These are phyloP conservation scores for Hexamita inflata DNA, from an alignment of 208 protist genomes.

Conservation along the genomic window DNA sequence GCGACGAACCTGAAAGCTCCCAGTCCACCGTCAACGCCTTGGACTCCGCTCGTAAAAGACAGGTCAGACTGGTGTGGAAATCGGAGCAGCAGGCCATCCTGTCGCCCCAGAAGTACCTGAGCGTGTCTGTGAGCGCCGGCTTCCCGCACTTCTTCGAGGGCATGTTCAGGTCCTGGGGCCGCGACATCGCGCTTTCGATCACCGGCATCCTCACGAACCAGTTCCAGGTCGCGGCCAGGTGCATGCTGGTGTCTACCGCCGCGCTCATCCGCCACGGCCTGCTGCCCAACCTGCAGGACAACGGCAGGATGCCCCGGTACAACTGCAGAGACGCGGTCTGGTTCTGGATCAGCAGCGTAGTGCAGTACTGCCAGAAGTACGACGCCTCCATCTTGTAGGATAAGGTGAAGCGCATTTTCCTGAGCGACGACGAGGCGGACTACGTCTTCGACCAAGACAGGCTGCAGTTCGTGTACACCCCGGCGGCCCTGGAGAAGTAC, in stretches of 20 bases:
- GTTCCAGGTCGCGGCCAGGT: constrained; percentile 35
- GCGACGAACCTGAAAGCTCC: not conserved
- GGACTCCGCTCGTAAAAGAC: not conserved
- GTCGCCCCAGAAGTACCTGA: not conserved
- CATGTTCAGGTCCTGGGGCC: constrained; percentile 54
- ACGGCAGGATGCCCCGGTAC: constrained; percentile 47
- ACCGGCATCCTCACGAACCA: constrained; percentile 49
- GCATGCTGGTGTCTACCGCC: constrained; percentile 42
- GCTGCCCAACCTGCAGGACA: constrained; percentile 60
- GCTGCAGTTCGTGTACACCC: not conserved
- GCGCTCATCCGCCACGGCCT: constrained; percentile 51
- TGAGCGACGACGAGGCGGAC: constrained; percentile 29
- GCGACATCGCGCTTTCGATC: constrained; percentile 47
- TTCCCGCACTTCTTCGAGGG: constrained; percentile 44
- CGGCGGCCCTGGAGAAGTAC: not conserved
- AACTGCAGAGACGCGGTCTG: constrained; percentile 58
- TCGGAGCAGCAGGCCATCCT: not conserved
- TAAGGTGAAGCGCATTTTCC: constrained; percentile 34
- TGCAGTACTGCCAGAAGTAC: constrained; percentile 12
- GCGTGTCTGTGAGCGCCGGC: constrained; percentile 23
- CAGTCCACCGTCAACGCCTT: not conserved
- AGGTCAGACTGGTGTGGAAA: not conserved
- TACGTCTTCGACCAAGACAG: not conserved
- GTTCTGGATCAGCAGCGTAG: constrained; percentile 49
- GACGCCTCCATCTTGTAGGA: constrained; percentile 38